A percentile compares a stretch with the other conserved stretches of the same genome.
Conservation (phyloP, 768 basidiomycete species). For the Boletus reticulatus region DNA sequence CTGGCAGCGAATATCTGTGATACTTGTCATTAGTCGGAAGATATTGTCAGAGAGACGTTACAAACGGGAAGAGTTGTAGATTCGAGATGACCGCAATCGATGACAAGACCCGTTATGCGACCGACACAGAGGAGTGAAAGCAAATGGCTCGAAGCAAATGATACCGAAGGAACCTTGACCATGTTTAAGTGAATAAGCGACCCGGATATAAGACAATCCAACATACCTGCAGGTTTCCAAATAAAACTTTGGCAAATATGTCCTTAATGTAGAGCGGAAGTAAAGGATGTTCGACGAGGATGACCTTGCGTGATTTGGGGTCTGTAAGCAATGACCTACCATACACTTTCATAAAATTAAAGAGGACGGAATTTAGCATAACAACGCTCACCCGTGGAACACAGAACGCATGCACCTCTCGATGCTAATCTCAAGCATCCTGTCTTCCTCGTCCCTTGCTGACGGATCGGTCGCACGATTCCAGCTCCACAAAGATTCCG, state of each 20-base stretch:
- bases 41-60: slow-evolving; percentile 1
- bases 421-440: slow-evolving; percentile 65
- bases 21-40: neutral
- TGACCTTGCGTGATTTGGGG: slow-evolving; percentile 92
- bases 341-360: slow-evolving; percentile 19
- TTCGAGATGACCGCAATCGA: slow-evolving; percentile 92
- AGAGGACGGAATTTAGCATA: neutral
- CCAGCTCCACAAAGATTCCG: slow-evolving; percentile 58
- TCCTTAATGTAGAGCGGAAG: slow-evolving; percentile 88
- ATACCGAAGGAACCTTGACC: slow-evolving; percentile 84
- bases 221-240: slow-evolving; percentile 82
- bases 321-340: slow-evolving; percentile 87
- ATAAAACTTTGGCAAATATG: slow-evolving; percentile 78
- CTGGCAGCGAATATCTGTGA: slow-evolving; percentile 84
- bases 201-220: neutral
- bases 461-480: slow-evolving; percentile 49
- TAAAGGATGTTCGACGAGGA: slow-evolving; percentile 87
- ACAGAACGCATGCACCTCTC: slow-evolving; percentile 70
- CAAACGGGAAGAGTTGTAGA: slow-evolving; percentile 84
- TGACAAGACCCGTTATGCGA: slow-evolving; percentile 87
- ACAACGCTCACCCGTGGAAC: slow-evolving; percentile 71
- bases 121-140: slow-evolving; percentile 85
- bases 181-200: neutral
- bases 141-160: slow-evolving; percentile 87
- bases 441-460: slow-evolving; percentile 71